Evolutionary conservation across 177 flowering plant species (phyloP).

Genomic region (Vitis hybrid): DNA sequence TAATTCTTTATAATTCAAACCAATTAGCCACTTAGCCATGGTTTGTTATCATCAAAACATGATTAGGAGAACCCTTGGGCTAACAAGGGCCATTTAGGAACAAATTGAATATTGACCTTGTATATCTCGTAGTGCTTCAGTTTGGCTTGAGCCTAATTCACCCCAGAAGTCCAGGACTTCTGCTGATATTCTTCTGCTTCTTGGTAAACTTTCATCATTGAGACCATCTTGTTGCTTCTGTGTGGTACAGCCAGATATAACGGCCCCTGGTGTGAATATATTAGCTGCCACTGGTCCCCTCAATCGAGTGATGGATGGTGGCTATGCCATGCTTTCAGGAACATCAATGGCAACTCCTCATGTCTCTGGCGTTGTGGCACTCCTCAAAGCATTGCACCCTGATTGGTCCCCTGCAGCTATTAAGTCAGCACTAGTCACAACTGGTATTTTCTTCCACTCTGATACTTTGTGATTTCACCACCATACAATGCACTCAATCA

Average conservation of each 20-base stretch:
- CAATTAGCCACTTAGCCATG: too few species aligned
- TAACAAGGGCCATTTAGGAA: too few species aligned
- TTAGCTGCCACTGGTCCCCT: constrained; percentile 26
- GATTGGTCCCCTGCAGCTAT: constrained; percentile 9
- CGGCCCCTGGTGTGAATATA: constrained; percentile 30
- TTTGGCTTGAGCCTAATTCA: too few species aligned
- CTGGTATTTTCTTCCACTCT: constrained; percentile 24
- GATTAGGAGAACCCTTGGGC: too few species aligned
- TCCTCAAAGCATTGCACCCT: constrained; percentile 16
- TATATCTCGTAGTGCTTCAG: too few species aligned
- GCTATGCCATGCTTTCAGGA: constrained; percentile 12
- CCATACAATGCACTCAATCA: too few species aligned
- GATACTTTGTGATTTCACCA: neutral
- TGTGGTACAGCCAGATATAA: constrained; percentile 29
- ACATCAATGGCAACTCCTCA: constrained; percentile 23
- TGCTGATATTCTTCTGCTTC: neutral
- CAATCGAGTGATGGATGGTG: neutral
- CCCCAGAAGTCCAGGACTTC: neutral
- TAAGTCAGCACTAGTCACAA: constrained; percentile 30
- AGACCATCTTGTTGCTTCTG: neutral
- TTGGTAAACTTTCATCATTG: neutral
- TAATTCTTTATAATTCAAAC: too few species aligned
- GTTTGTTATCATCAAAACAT: too few species aligned
- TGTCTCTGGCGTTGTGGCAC: constrained; percentile 16
- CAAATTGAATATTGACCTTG: too few species aligned